Evolutionary conservation across 2,329 filamentous ascomycete genomes (phyloP), one percentile per base, ranked within the genome.

Genomic region (Aspergillus quadrilineatus): DNA sequence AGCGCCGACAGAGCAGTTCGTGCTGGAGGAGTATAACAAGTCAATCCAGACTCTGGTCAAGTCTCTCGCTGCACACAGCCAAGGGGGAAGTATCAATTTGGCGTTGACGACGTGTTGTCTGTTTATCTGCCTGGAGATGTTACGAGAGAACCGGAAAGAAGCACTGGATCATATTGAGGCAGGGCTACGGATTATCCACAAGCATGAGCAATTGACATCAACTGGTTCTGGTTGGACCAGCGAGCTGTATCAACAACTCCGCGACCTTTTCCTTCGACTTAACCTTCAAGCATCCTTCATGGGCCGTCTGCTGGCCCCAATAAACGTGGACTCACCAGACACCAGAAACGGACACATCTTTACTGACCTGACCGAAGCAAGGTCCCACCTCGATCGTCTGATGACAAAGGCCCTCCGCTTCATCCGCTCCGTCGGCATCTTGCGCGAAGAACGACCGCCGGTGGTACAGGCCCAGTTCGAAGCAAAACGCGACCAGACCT

Each of bases 21-120:
- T 72, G 9, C 63, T 80, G 17, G 69, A 69, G 6, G 77, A 83
- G 60, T 83, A 83, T 61, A 78, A 78, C 56, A 77, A 77, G 53
- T 77, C 81, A 3, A 79, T 83, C 36, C 56, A 57, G 4, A 67
- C 70, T 0, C 72, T 75, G 17, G 62, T 81, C 22, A 41, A 55
- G 3, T 52, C 64, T 17, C 59, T 82, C 28, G 42, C 58, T 1
- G 15, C 39, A 6, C 32, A 29, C 15, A 37, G 39, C 6, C 17
- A 5, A 30, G 15, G 7, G 9, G 53, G 10, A n/a, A 56, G 12
- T 39, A 41, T 22, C 9, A 46, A 66, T 15, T 39, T 62, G 14
- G 57, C 57, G 2, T 55, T 68, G 10, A 56, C 65, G 5, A 56
- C 58, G 2, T 67, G 66, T 14, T 61, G 63, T 8, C 45, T 68